Conservation (phyloP, 2,329 filamentous ascomycete genomes). For the Ophiocordyceps camponoti-floridani region DNA sequence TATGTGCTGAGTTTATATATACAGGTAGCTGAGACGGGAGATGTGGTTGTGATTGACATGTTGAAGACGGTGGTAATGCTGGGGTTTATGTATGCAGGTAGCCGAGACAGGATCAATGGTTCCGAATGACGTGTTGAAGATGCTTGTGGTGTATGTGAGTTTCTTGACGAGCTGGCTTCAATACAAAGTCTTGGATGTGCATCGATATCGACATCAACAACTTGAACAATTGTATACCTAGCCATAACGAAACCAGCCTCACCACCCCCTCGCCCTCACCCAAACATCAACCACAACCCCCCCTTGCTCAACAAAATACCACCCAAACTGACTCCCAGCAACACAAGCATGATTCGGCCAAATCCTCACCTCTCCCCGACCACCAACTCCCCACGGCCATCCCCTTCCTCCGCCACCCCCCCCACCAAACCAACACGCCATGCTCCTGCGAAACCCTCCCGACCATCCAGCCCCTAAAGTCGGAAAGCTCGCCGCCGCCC, state of each 20-base stretch:
- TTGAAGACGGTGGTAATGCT: too few species aligned
- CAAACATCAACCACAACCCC: slow-evolving; percentile 59
- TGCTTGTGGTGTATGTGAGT: too few species aligned
- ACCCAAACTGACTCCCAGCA: slow-evolving; percentile 50
- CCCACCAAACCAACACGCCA: slow-evolving; percentile 45
- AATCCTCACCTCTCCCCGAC: slow-evolving; percentile 52
- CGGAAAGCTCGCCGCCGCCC: slow-evolving; percentile 12
- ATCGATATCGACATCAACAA: too few species aligned
- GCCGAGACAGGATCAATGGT: too few species aligned
- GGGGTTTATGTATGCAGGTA: too few species aligned
- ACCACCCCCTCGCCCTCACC: slow-evolving; percentile 17
- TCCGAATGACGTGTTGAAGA: too few species aligned
- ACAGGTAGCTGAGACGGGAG: too few species aligned
- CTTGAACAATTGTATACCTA: too few species aligned
- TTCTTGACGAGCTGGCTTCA: too few species aligned
- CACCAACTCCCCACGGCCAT: slow-evolving; percentile 16
- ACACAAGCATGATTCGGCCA: slow-evolving; percentile 77
- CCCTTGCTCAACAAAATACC: slow-evolving; percentile 47
- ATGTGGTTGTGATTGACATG: too few species aligned
- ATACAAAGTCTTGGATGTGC: too few species aligned
- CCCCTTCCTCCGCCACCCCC: slow-evolving; percentile 8
- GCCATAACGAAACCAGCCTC: not conserved
- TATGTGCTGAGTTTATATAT: too few species aligned
- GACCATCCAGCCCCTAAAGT: slow-evolving; percentile 44
- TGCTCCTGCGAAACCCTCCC: slow-evolving; percentile 63